phyloP scores from a whole-genome alignment of 1,284 basidiomycete species.

The Cryptococcus deneoformans region DNA sequence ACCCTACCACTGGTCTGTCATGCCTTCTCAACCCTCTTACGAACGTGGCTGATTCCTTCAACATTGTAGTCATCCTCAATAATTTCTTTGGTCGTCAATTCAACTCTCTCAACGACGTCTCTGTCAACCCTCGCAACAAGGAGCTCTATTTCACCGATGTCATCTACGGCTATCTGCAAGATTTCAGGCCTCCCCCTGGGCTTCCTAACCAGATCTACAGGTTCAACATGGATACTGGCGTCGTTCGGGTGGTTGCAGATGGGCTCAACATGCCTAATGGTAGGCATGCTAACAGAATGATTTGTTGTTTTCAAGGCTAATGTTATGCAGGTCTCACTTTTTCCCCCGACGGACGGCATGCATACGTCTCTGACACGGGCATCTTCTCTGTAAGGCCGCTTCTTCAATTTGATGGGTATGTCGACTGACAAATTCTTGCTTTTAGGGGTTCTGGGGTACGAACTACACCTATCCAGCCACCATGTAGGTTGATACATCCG shows the following conservation, averaged over 20 bases:
- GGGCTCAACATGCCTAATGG: constrained; percentile 55
- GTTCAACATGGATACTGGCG: constrained; percentile 61
- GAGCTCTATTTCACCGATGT: constrained; percentile 54
- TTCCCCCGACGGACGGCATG: constrained; percentile 61
- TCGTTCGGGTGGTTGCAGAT: constrained; percentile 66
- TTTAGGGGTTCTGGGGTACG: constrained; percentile 58
- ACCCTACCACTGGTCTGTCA: constrained; percentile 55
- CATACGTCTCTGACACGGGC: constrained; percentile 59
- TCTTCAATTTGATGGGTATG: background rate
- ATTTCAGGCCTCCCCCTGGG: constrained; percentile 63
- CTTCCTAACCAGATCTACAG: constrained; percentile 71
- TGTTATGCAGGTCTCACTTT: constrained; percentile 62
- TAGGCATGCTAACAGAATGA: constrained; percentile 6
- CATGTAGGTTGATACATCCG: constrained; percentile 54
- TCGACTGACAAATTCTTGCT: constrained; percentile 55
- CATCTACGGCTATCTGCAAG: constrained; percentile 56
- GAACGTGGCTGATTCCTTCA: background rate
- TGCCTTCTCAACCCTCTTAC: constrained; percentile 3
- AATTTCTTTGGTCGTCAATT: constrained; percentile 75
- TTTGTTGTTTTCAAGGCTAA: constrained; percentile 47
- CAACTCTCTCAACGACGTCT: constrained; percentile 75
- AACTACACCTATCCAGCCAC: constrained; percentile 65
- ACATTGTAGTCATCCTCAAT: constrained; percentile 56
- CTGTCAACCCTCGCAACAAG: constrained; percentile 58
- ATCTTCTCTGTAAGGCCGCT: constrained; percentile 5